Conservation (phyloP, 441 rosid species). For the Euphorbia schlechtendalii region DNA sequence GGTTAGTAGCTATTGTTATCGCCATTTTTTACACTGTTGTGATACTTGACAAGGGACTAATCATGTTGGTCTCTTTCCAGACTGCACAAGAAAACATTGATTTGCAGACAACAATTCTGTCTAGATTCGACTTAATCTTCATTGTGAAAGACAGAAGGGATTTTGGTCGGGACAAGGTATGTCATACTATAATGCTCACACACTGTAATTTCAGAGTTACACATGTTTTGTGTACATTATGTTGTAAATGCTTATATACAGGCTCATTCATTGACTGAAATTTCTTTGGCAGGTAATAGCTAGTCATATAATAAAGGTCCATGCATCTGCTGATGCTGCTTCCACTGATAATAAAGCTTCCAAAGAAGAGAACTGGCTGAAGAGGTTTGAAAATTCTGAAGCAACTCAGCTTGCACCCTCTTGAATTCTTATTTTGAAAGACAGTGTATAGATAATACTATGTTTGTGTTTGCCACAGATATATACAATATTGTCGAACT, state of each 20-base stretch:
- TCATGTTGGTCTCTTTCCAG: conserved; percentile 35
- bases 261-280: not conserved
- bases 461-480: conserved; percentile 38
- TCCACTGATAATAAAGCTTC: conserved; percentile 43
- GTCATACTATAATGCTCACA: not conserved
- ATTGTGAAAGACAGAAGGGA: conserved; percentile 89
- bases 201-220: not conserved
- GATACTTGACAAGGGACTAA: conserved; percentile 15
- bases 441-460: conserved; percentile 16
- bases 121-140: conserved; percentile 93
- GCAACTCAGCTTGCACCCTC: conserved; percentile 4
- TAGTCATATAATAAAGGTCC: conserved; percentile 85
- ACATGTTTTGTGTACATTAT: conserved; percentile 1
- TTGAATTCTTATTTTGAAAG: conserved; percentile 9
- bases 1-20: conserved; percentile 32
- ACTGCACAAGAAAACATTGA: conserved; percentile 95
- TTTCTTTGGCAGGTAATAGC: conserved; percentile 65
- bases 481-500: conserved; percentile 72
- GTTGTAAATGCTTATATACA: conserved; percentile 7
- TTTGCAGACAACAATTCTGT: conserved; percentile 92
- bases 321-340: conserved; percentile 74
- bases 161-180: conserved; percentile 82
- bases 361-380: conserved; percentile 92
- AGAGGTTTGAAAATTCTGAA: conserved; percentile 45
- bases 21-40: conserved; percentile 9